Evolutionary conservation across 495 filamentous ascomycete species (phyloP).

Genomic region (Cryomyces minteri): DNA sequence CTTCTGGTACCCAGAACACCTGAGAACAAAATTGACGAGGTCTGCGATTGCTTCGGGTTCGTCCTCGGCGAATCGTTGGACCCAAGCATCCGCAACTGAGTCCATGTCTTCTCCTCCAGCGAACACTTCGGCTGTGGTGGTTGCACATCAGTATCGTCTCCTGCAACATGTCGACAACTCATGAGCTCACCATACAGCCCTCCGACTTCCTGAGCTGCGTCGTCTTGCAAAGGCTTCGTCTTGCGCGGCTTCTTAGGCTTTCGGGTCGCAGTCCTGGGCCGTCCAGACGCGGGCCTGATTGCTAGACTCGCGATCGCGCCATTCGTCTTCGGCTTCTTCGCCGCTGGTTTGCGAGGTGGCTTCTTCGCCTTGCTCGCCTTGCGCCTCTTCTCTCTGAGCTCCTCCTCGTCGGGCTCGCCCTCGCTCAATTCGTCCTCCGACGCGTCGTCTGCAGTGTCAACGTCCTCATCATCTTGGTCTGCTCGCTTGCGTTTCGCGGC

Average conservation of each 20-base stretch:
- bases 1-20: conserved; percentile 61
- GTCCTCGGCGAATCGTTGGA: conserved; percentile 49
- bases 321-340: conserved; percentile 43
- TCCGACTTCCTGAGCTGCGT: conserved; percentile 29
- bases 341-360: conserved; percentile 30
- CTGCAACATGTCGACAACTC: background rate
- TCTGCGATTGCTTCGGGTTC: conserved; percentile 53
- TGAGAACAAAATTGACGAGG: conserved; percentile 74
- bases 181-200: conserved; percentile 59
- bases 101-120: conserved; percentile 48
- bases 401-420: conserved; percentile 44
- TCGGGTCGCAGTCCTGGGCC: too few relatives aligned
- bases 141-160: conserved; percentile 5
- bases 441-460: conserved; percentile 24
- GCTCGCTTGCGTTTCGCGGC: conserved; percentile 38
- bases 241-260: conserved; percentile 23
- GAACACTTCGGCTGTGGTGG: conserved; percentile 54
- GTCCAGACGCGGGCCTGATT: conserved; percentile 27
- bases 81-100: conserved; percentile 66
- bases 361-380: conserved; percentile 26
- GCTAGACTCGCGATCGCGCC: conserved; percentile 15
- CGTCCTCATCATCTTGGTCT: conserved; percentile 17
- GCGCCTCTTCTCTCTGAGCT: conserved; percentile 36
- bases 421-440: conserved; percentile 25
- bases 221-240: conserved; percentile 12